A percentile compares a stretch with the other conserved stretches of the same genome.
Conservation (phyloP, 2,329 filamentous ascomycete genomes). For the Curvularia sp. region DNA sequence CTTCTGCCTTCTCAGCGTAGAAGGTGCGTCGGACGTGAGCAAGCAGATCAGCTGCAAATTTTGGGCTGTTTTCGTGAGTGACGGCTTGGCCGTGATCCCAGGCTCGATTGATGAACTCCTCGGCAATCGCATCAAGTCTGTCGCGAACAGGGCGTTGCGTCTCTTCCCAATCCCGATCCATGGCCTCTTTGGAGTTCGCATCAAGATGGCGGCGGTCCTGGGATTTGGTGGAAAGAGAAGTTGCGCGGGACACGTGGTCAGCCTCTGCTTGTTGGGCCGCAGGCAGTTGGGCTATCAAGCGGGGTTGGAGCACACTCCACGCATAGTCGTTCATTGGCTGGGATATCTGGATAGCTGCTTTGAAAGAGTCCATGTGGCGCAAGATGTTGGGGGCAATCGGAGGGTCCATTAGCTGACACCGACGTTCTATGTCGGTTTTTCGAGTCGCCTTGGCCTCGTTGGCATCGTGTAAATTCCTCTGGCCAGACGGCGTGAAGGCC, state of each 20-base stretch:
- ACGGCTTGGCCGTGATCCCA: conserved; percentile 72
- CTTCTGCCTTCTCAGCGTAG: conserved; percentile 65
- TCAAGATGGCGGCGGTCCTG: conserved; percentile 59
- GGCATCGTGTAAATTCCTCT: conserved; percentile 68
- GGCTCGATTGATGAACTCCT: conserved; percentile 70
- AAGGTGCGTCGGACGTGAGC: conserved; percentile 72
- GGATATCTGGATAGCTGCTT: conserved; percentile 74
- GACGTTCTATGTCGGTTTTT: conserved; percentile 73
- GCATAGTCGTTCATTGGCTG: conserved; percentile 71
- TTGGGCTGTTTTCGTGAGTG: conserved; percentile 67
- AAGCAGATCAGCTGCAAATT: conserved; percentile 76
- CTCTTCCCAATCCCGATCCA: conserved; percentile 75
- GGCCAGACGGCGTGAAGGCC: conserved; percentile 40
- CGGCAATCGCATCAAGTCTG: conserved; percentile 70
- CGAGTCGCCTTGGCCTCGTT: conserved; percentile 69
- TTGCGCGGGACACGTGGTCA: conserved; percentile 58
- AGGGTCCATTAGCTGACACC: conserved; percentile 70
- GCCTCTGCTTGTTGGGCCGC: conserved; percentile 67
- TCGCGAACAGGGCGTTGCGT: conserved; percentile 71
- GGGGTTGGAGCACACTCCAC: conserved; percentile 73
- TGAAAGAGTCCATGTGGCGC: conserved; percentile 75
- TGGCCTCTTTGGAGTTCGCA: conserved; percentile 57
- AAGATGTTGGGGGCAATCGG: conserved; percentile 69
- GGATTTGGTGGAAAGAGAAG: conserved; percentile 56
- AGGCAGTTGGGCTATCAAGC: conserved; percentile 69